Conservation (phyloP, 257 asterid species). For the Avicennia marina region DNA sequence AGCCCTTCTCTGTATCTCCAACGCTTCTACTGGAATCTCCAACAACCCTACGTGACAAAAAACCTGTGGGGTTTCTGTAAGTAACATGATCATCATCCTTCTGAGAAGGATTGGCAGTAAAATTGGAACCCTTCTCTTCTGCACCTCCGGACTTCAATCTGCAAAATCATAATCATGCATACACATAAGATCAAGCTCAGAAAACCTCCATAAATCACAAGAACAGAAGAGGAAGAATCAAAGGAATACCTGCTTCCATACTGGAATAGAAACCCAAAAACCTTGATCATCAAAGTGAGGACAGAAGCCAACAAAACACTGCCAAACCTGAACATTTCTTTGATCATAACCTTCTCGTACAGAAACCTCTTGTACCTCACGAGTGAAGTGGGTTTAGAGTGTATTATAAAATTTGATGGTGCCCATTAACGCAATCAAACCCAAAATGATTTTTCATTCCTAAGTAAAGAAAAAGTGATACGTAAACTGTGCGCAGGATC, state of each 20-base stretch:
- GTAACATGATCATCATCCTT: constrained; percentile 25
- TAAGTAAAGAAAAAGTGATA: constrained; percentile 39
- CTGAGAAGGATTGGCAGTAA: constrained; percentile 21
- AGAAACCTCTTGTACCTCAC: constrained; percentile 21
- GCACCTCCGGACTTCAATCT: constrained; percentile 33
- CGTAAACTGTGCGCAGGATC: background rate
- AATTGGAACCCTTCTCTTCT: constrained; percentile 27
- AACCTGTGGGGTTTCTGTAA: constrained; percentile 15
- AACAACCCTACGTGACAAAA: constrained; percentile 23
- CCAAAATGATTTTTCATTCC: constrained; percentile 25
- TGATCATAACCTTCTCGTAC: constrained; percentile 19
- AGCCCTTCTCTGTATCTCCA: constrained; percentile 39
- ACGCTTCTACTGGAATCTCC: constrained; percentile 8
- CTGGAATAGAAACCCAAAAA: constrained; percentile 27
- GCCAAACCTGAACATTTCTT: constrained; percentile 27
- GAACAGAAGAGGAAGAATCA: background rate
- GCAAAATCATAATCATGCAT: constrained; percentile 19
- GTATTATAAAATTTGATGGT: constrained; percentile 11
- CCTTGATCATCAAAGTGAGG: constrained; percentile 32
- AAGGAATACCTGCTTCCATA: constrained; percentile 37
- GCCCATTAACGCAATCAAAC: constrained; percentile 33
- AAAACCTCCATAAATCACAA: no score
- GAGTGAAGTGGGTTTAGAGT: constrained; percentile 29
- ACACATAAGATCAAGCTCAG: no score
- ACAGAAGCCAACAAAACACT: constrained; percentile 28